A percentile compares a stretch with the other conserved stretches of the same genome.
Evolutionary conservation across 108 stramenopile genomes (phyloP).

Genomic region (Conticribra weissflogii): DNA sequence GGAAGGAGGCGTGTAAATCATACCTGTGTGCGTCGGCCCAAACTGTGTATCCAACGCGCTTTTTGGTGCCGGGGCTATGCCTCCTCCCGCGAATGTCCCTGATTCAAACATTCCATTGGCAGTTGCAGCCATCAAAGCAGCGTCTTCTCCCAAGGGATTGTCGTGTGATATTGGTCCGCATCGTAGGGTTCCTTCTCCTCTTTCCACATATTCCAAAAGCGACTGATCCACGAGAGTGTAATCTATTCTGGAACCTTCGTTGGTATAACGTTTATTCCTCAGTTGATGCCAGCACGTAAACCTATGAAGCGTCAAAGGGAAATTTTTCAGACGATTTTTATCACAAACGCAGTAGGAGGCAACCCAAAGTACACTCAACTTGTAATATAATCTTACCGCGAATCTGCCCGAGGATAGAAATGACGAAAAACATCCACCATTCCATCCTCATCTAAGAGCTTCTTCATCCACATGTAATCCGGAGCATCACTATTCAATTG

Average conservation of each 20-base stretch:
- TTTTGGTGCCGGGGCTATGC: constrained; percentile 72
- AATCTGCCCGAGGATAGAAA: constrained; percentile 83
- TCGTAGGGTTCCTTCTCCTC: constrained; percentile 51
- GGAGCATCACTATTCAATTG: constrained; percentile 58
- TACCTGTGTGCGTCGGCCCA: constrained; percentile 79
- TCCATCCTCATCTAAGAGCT: constrained; percentile 63
- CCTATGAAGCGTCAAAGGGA: too few relatives aligned
- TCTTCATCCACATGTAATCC: constrained; percentile 67
- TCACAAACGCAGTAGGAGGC: too few relatives aligned
- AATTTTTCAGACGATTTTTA: too few relatives aligned
- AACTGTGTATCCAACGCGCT: constrained; percentile 79
- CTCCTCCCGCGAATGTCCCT: constrained; percentile 85
- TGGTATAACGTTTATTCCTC: constrained; percentile 80
- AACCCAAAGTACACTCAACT: background rate
- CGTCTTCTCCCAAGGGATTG: constrained; percentile 70
- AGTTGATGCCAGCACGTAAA: constrained; percentile 94
- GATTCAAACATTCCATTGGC: constrained; percentile 72
- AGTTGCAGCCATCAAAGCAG: constrained; percentile 80
- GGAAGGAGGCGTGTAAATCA: constrained; percentile 90
- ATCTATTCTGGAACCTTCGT: constrained; percentile 90
- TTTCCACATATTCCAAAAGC: constrained; percentile 51
- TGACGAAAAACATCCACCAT: constrained; percentile 90
- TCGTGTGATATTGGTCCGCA: constrained; percentile 49
- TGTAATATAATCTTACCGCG: constrained; percentile 22
- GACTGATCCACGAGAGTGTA: constrained; percentile 79